Base-by-base conservation (phyloP, 177 flowering plant species). In the Vitis hybrid region DNA sequence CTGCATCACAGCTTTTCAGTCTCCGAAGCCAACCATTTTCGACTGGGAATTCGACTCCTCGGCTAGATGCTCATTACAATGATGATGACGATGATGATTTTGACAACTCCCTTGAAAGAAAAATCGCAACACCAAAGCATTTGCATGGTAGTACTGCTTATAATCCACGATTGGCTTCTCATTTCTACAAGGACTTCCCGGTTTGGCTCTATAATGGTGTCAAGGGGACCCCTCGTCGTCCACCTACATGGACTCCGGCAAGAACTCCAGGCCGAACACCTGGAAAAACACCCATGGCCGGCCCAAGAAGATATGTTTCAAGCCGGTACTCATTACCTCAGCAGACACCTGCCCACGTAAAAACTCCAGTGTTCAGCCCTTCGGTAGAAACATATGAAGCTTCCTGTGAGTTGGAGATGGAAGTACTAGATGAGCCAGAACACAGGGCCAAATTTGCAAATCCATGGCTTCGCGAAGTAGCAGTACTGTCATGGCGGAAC, bases 211-310 rank as follows among this genome's bases (percentile, higher is more conserved):
- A 87, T 84, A 74, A 85, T 68, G 91, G 91, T 24, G 96, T 91
- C 57, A 80, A 67, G 52, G 82, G 89, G 58, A 87, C 93, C 1
- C 89, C 96, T 18, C 84, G 82, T 2, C 85, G 85, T 7, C 81
- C 77, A n/a, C 96, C 96, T 1, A 82, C 93, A 14, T 91, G 96
- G 96, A 91, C 96, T 54, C 93, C 93, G 0, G 91, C 89, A 3
- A 81, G 89, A 75, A 87, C 89, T 53, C 90, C 89, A 0, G 82
- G 82, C 57, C 60, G 68, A 4, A 87, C 91, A n/a, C 88, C 90
- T 5, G 80, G 58, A 1, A 82, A 80, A 72, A 85, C 86, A 6
- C 86, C 88, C 1, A 56, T 71, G 1, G 48, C 67, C 15, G 75
- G 70, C 8, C 27, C 66, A 57, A 76, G 83, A 76, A 73, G 82